Base-by-base conservation (phyloP, 768 basidiomycete species). In the Trametes meyenii region DNA sequence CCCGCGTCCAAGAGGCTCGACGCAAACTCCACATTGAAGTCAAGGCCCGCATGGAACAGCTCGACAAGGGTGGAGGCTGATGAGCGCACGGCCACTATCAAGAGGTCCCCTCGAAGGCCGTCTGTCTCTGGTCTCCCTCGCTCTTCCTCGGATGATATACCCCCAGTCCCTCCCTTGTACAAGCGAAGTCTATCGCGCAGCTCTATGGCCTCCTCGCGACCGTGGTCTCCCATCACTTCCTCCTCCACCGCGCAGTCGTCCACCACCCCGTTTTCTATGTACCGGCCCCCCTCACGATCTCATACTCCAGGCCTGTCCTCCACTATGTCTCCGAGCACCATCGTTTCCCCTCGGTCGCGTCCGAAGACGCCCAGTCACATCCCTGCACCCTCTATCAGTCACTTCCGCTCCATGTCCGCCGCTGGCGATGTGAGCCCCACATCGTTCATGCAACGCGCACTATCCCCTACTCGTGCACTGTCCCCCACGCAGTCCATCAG, bases 331-430 rank as follows among this genome's bases (percentile, higher is more conserved):
- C 24, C 52, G 8, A 8, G 19, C 68, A 42, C 70, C 67, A 16
- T 33, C 8, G 70, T 78, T 7, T 82, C 85, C 0, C 87, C 89
- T 21, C 85, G 89, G n/a, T 76, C 84, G 16, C 82, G 92, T 60
- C 83, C 91, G 3, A 86, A 84, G 75, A 93, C 92, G 0, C 92
- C 92, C 0, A 92, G 89, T 66, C 78, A 85, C 61, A 93, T 94
- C 56, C 91, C 92, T 46, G 80, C 75, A 8, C 92, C 90, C 17
- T 76, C 78, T 45, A 78, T 78, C 62, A 57, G 53, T 19, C 73
- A 79, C 51, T 74, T 77, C 68, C 79, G 80, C 14, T 81, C 81
- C 14, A 70, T 81, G 50, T 85, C 86, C 26, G 75, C 76, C 26
- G 76, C 74, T 17, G 80, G 81, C 19, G 81, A 78, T 36, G 75